Evolutionary conservation across 129 eudicot genomes (phyloP), one percentile per base, ranked within the genome.

Genomic region (Heracleum sosnowskyi): DNA sequence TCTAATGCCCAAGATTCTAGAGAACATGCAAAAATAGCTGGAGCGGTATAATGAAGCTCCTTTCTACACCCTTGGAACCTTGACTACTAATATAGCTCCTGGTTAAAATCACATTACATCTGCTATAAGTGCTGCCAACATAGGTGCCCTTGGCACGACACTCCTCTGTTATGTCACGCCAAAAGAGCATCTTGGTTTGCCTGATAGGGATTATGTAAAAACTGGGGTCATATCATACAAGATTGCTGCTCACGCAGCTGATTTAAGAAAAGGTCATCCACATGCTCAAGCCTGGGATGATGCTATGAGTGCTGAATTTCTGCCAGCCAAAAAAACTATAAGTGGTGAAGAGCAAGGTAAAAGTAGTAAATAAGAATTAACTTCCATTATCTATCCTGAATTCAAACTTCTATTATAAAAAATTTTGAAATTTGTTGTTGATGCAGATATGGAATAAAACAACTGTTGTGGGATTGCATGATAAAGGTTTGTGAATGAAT

Each of bases 21-120:
- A 96, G 77, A 96, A 92, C 77, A 92, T 96, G 99, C 95, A 96
- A 78, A 96, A 96, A 42, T 97, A 96, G 80, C 88, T 96, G 9
- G 97, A 96, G 71, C 92, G 99, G 97, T 96, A 97, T 81, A 90
- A 90, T 68, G 99, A 92, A 86, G 99, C 98, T 7, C 99, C 99
- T 2, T 96, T 96, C 85, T 96, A 96, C 85, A 96, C 99, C 57
- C 97, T 96, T 60, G 99, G 99, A 35, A 97, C 99, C 47, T 77
- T 96, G 81, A 96, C 99, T 33, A 96, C 97, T 41, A 97, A 96
- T 69, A 96, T 96, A 46, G 99, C 99, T 22, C 99, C 99, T 55
- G 99, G 99, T 35, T 96, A 92, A 55, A 97, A 96, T 69, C 99
- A 96, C 85, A 96, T 96, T n/a, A 96, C 99, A 64, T 96, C 99